These are phyloP conservation scores for Yarrowia hollandica DNA, from an alignment of 805 yeast genomes.

Conservation along the genomic window DNA sequence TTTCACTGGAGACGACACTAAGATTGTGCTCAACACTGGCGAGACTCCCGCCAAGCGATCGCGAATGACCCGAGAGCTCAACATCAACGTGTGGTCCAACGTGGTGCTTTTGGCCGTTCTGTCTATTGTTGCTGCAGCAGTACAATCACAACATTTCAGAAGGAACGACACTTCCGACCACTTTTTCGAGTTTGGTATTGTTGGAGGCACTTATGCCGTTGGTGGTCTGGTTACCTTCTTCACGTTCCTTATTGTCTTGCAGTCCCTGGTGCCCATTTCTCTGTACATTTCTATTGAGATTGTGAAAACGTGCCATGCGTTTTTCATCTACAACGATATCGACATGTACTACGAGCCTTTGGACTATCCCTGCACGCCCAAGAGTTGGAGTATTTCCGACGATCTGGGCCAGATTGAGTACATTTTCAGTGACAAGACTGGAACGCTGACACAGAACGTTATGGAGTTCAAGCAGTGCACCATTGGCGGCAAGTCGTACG, in stretches of 20 bases:
- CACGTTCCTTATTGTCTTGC: conserved; percentile 72
- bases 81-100: conserved; percentile 64
- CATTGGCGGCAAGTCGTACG: conserved; percentile 66
- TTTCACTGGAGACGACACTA: conserved; percentile 74
- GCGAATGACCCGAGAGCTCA: conserved; percentile 65
- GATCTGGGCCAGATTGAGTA: conserved; percentile 84
- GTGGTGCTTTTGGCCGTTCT: conserved; percentile 61
- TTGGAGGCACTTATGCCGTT: conserved; percentile 59
- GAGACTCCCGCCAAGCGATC: conserved; percentile 75
- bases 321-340: conserved; percentile 68
- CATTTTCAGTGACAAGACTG: conserved; percentile 80
- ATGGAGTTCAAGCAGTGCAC: conserved; percentile 85
- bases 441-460: conserved; percentile 78
- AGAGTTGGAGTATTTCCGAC: conserved; percentile 82
- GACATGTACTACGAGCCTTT: conserved; percentile 67
- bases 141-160: conserved; percentile 66
- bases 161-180: conserved; percentile 48
- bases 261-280: conserved; percentile 77
- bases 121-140: conserved; percentile 68
- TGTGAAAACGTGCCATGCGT: conserved; percentile 76
- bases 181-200: conserved; percentile 64
- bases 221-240: conserved; percentile 70
- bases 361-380: conserved; percentile 79
- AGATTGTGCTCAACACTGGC: conserved; percentile 79
- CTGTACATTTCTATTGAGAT: conserved; percentile 77